phyloP scores from a whole-genome alignment of 495 filamentous ascomycete species.

The Mytilinidion resinicola region DNA sequence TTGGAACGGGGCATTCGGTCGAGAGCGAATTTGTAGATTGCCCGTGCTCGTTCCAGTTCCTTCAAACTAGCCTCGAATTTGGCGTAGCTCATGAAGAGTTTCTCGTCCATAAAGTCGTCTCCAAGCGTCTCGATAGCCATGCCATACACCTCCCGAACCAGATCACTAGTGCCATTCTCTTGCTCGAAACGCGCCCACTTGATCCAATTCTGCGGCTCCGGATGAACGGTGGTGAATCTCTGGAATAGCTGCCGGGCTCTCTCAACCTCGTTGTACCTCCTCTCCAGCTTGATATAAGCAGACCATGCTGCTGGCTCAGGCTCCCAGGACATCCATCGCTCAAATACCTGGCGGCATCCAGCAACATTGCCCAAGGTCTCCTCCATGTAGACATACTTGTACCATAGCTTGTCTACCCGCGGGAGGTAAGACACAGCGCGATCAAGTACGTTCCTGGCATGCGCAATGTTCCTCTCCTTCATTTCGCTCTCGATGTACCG shows the following conservation, averaged over 20 bases:
- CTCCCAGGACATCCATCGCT: constrained; percentile 98
- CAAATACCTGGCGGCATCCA: constrained; percentile 90
- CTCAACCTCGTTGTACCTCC: constrained; percentile 85
- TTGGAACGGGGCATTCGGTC: constrained; percentile 86
- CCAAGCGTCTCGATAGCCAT: constrained; percentile 83
- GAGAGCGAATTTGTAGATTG: constrained; percentile 94
- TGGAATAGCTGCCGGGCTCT: constrained; percentile 80
- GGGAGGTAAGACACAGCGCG: constrained; percentile 90
- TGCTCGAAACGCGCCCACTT: constrained; percentile 98
- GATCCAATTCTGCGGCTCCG: constrained; percentile 94
- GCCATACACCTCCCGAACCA: constrained; percentile 90
- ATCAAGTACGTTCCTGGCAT: constrained; percentile 90
- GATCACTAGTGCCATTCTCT: constrained; percentile 81
- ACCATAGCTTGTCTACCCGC: constrained; percentile 92
- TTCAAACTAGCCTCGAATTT: constrained; percentile 89
- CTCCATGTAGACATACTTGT: constrained; percentile 98
- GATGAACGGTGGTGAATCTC: constrained; percentile 87
- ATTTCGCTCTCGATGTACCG: constrained; percentile 95
- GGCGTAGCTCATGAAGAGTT: constrained; percentile 87
- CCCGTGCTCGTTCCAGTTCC: constrained; percentile 89
- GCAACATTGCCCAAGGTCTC: constrained; percentile 92
- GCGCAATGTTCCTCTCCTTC: constrained; percentile 54
- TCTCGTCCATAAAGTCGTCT: constrained; percentile 95
- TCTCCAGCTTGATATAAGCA: constrained; percentile 94
- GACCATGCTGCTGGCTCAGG: constrained; percentile 93